Evolutionary conservation across 306 rosid species (phyloP), one percentile per base, ranked within the genome.

Genomic region (Cucurbita moschata): DNA sequence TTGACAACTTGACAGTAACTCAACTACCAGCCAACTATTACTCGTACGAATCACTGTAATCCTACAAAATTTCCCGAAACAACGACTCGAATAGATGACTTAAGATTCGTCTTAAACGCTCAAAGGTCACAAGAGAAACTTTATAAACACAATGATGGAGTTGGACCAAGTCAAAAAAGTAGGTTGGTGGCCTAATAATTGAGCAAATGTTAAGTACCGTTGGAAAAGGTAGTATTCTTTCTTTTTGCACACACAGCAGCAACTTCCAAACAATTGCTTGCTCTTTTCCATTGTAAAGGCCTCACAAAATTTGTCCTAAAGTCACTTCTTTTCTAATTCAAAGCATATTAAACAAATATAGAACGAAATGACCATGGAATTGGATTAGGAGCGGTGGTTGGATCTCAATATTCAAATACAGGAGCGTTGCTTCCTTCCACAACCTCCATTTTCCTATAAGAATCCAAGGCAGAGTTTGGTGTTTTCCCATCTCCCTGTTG

Each of bases 361-460:
- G 35, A 67, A 44, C 18, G 21, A 46, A 46, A 14, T 12, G 51
- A n/a, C 8, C 23, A 69, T 23, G 73, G 19, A 66, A 39, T 21
- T 66, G 72, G 39, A 43, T 19, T 42, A 21, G 72, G 72, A 68
- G 58, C 44, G 73, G 73, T 69, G 21, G 73, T 69, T 69, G 43
- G 43, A 26, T 1, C 57, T 47, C 54, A 46, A 14, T 69, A 47
- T 69, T 69, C 43, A 68, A 69, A 49, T 47, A 49, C 21, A 69
- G 57, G 57, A 26, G 73, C 56, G 73, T 49, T 13, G 56, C 57
- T 46, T 49, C 73, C 54, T 44, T 35, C 67, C 43, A 23, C 67
- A 60, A 1, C 44, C 18, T 37, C 37, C 52, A 64, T 42, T 18
- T 64, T 43, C 56, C 82, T 87, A 84, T 82, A 87, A 80, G 84